These are phyloP conservation scores for Blastocystis sp. DNA, from an alignment of 352 stramenopile genomes.

Conservation along the genomic window DNA sequence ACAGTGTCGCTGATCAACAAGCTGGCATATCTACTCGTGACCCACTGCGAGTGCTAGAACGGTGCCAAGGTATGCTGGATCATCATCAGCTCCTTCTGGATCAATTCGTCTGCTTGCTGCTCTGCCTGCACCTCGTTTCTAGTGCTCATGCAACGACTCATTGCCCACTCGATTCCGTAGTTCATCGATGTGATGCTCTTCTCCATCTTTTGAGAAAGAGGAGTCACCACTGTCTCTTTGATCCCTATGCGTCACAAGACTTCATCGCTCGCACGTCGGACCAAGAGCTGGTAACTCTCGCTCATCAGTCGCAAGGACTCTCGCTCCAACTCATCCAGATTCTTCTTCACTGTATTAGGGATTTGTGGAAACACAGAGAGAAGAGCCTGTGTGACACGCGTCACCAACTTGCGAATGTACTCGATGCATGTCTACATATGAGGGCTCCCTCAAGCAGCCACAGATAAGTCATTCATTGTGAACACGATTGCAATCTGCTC, in stretches of 20 bases:
- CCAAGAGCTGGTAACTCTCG: neutral
- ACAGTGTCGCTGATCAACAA: neutral
- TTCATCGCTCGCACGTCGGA: neutral
- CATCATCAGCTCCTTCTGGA: neutral
- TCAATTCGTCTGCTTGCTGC: neutral
- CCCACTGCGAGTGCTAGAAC: neutral
- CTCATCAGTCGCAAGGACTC: neutral
- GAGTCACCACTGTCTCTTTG: conserved; percentile 8
- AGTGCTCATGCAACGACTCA: neutral
- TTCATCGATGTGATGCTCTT: neutral
- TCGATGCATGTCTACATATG: neutral
- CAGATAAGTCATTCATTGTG: conserved; percentile 16
- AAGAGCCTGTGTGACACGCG: neutral
- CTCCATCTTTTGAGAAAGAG: conserved; percentile 14
- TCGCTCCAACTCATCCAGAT: neutral
- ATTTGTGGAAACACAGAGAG: neutral
- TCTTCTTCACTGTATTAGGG: neutral
- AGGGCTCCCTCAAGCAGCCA: neutral
- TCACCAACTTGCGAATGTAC: neutral
- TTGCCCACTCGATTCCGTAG: neutral
- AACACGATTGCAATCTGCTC: neutral
- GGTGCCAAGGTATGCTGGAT: neutral
- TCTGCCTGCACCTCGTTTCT: conserved; percentile 6
- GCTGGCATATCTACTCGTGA: neutral
- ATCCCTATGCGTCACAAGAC: neutral